Evolutionary conservation across 1,139 yeast species (phyloP), one percentile per base, ranked within the genome.

Genomic region (Hansenula lynferdii): DNA sequence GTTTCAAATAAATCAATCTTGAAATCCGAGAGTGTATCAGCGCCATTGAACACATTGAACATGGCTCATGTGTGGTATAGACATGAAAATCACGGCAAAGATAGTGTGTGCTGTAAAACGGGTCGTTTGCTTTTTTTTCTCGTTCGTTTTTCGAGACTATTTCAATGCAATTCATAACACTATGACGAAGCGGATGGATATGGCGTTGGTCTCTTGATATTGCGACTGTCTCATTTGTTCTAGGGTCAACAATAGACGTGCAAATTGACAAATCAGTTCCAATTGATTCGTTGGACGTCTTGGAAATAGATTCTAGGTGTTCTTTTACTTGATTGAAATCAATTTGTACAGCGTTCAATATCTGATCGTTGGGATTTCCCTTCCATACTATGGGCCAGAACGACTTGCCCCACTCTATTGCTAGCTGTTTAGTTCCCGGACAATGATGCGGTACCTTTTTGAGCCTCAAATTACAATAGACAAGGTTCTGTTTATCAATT

Each of bases 1-100:
- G 60, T 34, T 68, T 62, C 19, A 85, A 49, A 57, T 81, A 92
- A 1, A 85, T 67, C 28, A 92, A 64, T 40, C 89, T 67, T 12
- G 77, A 72, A 2, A 94, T 72, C 35, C 99, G 69, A 1, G 97
- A 90, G 58, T 94, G 98, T 10, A 90, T 82, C 27, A 94, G 67
- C 0, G 97, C 98, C 99, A 94, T 94, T 8, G 85, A 66, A 55
- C 99, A 94, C 97, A 92, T 94, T 0, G 86, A 75, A 57, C 98
- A 94, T 1, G 98, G 99, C 57, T 94, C 98, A 56, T 89, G 96
- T 0, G 96, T 84, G 1, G 94, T 84, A 54, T 85, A 89, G 0
- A 92, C 89, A 44, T 85, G 80, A 47, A 80, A 72, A 41, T 79
- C 75, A 34, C 82, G 75, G 54, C 97, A 90, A 9, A 94, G 69